phyloP scores from a whole-genome alignment of 2,329 filamentous ascomycete genomes.

The Aspergillus ruber region DNA sequence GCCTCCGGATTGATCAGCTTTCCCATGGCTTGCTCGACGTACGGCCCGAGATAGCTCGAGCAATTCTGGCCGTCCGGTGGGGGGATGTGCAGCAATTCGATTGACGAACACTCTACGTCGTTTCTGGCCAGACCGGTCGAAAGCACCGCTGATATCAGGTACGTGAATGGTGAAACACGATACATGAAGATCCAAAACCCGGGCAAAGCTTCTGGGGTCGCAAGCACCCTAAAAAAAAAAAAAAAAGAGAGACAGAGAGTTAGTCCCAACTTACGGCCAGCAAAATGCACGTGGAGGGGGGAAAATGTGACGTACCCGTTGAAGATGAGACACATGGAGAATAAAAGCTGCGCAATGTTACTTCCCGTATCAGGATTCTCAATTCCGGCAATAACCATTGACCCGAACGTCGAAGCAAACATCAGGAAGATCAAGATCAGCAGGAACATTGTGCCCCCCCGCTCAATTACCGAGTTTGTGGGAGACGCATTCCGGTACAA shows the following conservation, averaged over 20 bases:
- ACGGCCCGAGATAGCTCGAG: slow-evolving; percentile 53
- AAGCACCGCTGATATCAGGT: slow-evolving; percentile 43
- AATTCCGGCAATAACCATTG: slow-evolving; percentile 64
- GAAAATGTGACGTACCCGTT: slow-evolving; percentile 33
- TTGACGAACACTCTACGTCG: slow-evolving; percentile 25
- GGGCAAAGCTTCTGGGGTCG: slow-evolving; percentile 52
- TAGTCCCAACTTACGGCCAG: slow-evolving; percentile 1
- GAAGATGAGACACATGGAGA: slow-evolving; percentile 54
- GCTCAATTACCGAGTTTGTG: slow-evolving; percentile 34
- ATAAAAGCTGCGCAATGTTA: slow-evolving; percentile 53
- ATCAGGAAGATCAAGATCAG: slow-evolving; percentile 61
- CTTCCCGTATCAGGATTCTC: slow-evolving; percentile 61
- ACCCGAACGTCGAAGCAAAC: slow-evolving; percentile 63
- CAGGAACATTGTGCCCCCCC: slow-evolving; percentile 59
- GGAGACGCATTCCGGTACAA: slow-evolving; percentile 33
- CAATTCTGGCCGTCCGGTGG: slow-evolving; percentile 60
- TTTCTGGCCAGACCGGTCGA: slow-evolving; percentile 27
- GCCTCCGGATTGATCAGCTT: slow-evolving; percentile 58
- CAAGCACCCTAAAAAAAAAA: slow-evolving; percentile 48
- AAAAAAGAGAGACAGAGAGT: background rate
- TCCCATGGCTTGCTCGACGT: slow-evolving; percentile 47
- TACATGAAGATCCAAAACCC: slow-evolving; percentile 78
- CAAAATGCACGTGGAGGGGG: background rate
- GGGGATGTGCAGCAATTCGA: slow-evolving; percentile 27
- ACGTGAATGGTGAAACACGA: slow-evolving; percentile 60